A percentile compares a stretch with the other conserved stretches of the same genome.
Conservation (phyloP, 257 asterid species). For the Echites panduratus region DNA sequence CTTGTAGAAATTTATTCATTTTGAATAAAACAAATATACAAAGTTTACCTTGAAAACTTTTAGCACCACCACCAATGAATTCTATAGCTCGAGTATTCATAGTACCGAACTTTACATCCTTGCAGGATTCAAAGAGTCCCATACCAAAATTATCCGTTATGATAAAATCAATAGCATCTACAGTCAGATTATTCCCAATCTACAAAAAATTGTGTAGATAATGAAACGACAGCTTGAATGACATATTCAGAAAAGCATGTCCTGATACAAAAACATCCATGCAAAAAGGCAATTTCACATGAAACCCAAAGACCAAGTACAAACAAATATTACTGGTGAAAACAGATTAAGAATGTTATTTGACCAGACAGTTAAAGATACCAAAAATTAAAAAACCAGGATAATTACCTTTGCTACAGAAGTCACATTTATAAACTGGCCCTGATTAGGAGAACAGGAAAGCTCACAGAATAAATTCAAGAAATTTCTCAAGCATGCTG, state of each 20-base stretch:
- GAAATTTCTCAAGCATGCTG: conserved; percentile 98
- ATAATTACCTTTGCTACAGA: conserved; percentile 52
- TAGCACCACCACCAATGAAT: conserved; percentile 96
- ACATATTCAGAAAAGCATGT: background rate
- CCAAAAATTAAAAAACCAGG: conserved; percentile 8
- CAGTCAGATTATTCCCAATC: conserved; percentile 67
- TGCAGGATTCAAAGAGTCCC: conserved; percentile 90
- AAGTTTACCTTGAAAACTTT: conserved; percentile 58
- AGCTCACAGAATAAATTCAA: conserved; percentile 98
- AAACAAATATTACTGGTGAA: background rate
- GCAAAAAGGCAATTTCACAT: background rate
- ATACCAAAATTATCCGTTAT: conserved; percentile 70
- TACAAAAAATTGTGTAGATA: conserved; percentile 23
- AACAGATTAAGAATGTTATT: background rate
- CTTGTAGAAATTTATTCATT: background rate
- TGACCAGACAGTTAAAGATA: background rate
- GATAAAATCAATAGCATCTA: conserved; percentile 71
- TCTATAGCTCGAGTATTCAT: conserved; percentile 96
- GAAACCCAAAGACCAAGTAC: conserved; percentile 4
- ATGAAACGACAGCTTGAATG: conserved; percentile 2
- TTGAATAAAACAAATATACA: background rate
- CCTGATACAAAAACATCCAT: background rate
- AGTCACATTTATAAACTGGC: conserved; percentile 93
- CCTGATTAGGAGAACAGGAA: conserved; percentile 95
- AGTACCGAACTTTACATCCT: conserved; percentile 94